A percentile compares a stretch with the other conserved stretches of the same genome.
phyloP scores from a whole-genome alignment of 1,284 basidiomycete genomes.

The Xerocomus subilludens region DNA sequence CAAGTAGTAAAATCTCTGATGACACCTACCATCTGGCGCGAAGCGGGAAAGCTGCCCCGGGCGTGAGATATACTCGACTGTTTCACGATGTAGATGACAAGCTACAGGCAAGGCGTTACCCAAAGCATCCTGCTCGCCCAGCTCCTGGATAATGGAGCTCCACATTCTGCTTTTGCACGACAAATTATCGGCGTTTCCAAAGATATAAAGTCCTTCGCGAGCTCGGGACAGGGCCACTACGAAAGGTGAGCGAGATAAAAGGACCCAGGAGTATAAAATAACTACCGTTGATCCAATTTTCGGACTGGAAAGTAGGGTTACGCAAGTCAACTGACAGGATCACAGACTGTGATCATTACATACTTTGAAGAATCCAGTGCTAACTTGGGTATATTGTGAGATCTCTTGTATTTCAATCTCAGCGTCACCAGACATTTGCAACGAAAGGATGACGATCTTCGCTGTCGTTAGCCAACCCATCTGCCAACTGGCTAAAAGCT shows the following conservation, averaged over 20 bases:
- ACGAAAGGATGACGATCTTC: conserved; percentile 73
- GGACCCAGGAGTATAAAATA: neutral
- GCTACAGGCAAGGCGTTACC: too few relatives aligned
- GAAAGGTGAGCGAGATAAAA: neutral
- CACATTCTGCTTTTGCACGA: too few relatives aligned
- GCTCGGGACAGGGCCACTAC: conserved; percentile 65
- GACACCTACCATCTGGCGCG: conserved; percentile 67
- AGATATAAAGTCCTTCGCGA: too few relatives aligned
- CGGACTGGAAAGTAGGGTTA: conserved; percentile 55
- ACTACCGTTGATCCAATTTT: conserved; percentile 67
- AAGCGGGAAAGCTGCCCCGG: conserved; percentile 46
- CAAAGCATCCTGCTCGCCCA: too few relatives aligned
- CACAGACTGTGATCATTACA: neutral
- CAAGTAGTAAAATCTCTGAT: neutral
- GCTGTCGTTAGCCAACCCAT: conserved; percentile 9
- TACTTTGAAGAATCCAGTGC: conserved; percentile 49
- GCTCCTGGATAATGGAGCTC: too few relatives aligned
- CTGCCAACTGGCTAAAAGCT: neutral
- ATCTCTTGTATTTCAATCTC: conserved; percentile 42
- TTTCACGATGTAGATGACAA: too few relatives aligned
- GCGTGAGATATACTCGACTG: too few relatives aligned
- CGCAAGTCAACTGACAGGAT: neutral
- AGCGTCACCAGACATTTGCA: conserved; percentile 68
- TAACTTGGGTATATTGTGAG: conserved; percentile 39
- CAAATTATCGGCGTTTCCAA: too few relatives aligned